These are phyloP conservation scores for Epichloe amarillans DNA, from an alignment of 2,329 filamentous ascomycete species.

Conservation along the genomic window DNA sequence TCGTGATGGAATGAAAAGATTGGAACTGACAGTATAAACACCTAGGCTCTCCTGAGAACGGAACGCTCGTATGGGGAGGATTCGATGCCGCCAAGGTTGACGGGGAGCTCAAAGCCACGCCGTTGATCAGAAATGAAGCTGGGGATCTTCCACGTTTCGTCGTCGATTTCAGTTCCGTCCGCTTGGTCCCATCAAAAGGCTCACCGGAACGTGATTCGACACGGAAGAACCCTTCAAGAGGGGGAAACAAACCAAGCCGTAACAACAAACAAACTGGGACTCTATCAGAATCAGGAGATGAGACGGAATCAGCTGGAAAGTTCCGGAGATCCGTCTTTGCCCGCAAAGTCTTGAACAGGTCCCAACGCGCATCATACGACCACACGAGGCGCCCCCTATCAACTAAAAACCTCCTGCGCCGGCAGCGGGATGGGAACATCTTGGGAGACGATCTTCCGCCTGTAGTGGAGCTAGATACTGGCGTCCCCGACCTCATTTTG, in stretches of 20 bases:
- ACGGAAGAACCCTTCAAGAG: neutral
- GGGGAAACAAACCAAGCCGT: neutral
- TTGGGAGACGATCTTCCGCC: neutral
- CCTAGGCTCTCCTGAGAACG: neutral
- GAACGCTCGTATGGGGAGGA: constrained; percentile 2
- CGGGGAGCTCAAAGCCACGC: neutral
- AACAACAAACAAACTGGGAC: neutral
- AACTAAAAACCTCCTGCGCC: neutral
- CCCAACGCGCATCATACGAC: neutral
- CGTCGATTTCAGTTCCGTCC: neutral
- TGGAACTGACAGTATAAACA: neutral
- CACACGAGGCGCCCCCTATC: neutral
- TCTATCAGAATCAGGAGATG: neutral
- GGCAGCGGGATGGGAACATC: neutral
- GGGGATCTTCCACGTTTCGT: neutral
- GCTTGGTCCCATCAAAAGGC: neutral
- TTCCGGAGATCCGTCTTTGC: neutral
- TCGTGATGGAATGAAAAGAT: neutral
- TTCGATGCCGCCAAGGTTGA: constrained; percentile 1
- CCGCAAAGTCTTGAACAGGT: neutral
- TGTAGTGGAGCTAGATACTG: neutral
- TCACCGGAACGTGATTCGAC: neutral
- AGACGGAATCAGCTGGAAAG: neutral
- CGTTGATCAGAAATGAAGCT: neutral
- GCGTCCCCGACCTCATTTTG: neutral